Conservation (phyloP, 495 filamentous ascomycete genomes). For the Podospora pseudocomata region DNA sequence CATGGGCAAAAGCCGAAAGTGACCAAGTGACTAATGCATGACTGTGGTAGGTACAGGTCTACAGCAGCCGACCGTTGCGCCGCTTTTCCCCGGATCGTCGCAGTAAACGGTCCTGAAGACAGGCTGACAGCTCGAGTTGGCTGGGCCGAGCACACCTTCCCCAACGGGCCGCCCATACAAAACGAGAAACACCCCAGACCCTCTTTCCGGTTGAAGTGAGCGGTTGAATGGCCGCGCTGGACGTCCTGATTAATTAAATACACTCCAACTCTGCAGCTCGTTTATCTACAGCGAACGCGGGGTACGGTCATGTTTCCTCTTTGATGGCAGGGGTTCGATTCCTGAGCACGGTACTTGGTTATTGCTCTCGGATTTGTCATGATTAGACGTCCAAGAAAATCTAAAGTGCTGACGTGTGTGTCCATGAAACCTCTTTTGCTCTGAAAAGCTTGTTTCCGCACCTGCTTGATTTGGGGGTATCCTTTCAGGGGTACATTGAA, state of each 20-base stretch:
- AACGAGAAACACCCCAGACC: background rate
- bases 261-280: slow-evolving; percentile 8
- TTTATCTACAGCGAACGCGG: background rate
- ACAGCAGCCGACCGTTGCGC: background rate
- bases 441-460: background rate
- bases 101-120: background rate
- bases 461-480: background rate
- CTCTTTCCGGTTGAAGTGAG: background rate
- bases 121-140: background rate
- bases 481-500: background rate
- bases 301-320: background rate
- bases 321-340: background rate
- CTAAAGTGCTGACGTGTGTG: background rate
- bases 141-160: slow-evolving; percentile 2
- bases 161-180: background rate
- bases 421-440: background rate
- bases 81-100: slow-evolving; percentile 1
- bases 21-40: slow-evolving; percentile 14
- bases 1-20: background rate
- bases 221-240: slow-evolving; percentile 6
- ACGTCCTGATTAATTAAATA: slow-evolving; percentile 7
- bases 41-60: background rate
- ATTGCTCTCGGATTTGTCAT: background rate
- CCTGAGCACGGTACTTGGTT: background rate
- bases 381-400: background rate